Evolutionary conservation across 495 filamentous ascomycete genomes (phyloP).

Genomic region (Chaetomium cochliodes): DNA sequence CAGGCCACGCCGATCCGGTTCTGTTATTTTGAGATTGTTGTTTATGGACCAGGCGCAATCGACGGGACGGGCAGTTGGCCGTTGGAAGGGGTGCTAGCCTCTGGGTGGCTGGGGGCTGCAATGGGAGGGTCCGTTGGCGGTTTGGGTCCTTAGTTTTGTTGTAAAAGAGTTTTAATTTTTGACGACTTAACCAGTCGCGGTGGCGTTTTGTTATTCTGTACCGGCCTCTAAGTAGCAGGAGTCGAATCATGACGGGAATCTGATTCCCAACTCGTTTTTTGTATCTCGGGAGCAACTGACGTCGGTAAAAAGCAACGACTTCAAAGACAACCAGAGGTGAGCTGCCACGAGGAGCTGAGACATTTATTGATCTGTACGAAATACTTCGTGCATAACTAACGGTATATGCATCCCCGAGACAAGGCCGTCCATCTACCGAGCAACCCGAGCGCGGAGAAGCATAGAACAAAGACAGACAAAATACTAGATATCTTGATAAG

Average conservation of each 20-base stretch:
- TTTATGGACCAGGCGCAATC: neutral
- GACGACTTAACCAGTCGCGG: neutral
- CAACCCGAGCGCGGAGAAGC: neutral
- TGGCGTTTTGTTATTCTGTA: slow-evolving; percentile 2
- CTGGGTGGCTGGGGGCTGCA: neutral
- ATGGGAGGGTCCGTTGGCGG: neutral
- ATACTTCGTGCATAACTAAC: too few relatives aligned
- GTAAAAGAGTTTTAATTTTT: slow-evolving; percentile 16
- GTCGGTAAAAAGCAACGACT: neutral
- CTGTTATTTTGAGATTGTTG: neutral
- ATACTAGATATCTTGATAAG: slow-evolving; percentile 8
- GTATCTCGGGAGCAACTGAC: neutral
- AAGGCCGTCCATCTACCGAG: neutral
- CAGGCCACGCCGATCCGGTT: neutral
- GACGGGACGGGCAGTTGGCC: neutral
- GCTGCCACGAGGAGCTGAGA: too few relatives aligned
- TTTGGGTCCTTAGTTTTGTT: slow-evolving; percentile 6
- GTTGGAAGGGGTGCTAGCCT: neutral
- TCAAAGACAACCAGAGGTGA: too few relatives aligned
- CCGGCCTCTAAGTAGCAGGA: neutral
- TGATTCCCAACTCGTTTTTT: neutral
- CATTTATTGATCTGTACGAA: too few relatives aligned
- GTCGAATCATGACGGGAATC: slow-evolving; percentile 5
- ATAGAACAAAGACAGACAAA: too few relatives aligned
- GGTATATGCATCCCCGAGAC: too few relatives aligned